These are phyloP conservation scores for Penicillium sp. DNA, from an alignment of 2,329 filamentous ascomycete genomes.

Conservation along the genomic window DNA sequence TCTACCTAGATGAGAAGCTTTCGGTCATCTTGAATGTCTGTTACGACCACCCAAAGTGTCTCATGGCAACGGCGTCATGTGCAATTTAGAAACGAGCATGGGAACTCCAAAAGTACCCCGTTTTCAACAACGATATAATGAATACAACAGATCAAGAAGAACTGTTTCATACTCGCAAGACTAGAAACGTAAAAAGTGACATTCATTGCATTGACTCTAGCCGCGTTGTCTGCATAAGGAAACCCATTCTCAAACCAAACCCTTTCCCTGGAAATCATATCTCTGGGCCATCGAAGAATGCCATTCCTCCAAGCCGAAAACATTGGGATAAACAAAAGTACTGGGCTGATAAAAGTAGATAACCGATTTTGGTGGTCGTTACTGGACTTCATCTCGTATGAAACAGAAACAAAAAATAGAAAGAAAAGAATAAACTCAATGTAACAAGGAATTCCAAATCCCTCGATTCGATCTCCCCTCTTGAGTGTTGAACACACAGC, in stretches of 20 bases:
- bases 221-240: background rate
- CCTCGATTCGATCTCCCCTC: background rate
- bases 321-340: background rate
- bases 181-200: background rate
- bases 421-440: slow-evolving; percentile 8
- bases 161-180: background rate
- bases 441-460: background rate
- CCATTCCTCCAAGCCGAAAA: background rate
- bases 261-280: background rate
- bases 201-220: slow-evolving; percentile 4
- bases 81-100: background rate
- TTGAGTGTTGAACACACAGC: slow-evolving; percentile 23
- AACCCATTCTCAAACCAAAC: background rate
- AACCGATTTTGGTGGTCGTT: slow-evolving; percentile 2
- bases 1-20: background rate
- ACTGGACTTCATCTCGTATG: slow-evolving; percentile 7
- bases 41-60: background rate
- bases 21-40: background rate
- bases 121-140: slow-evolving; percentile 40
- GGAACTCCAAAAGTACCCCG: slow-evolving; percentile 6
- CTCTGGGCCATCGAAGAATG: background rate
- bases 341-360: slow-evolving; percentile 1
- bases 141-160: background rate
- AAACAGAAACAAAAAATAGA: slow-evolving; percentile 12
- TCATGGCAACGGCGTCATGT: background rate